A percentile compares a stretch with the other conserved stretches of the same genome.
Conservation (phyloP, 192 early-diverging fungal genomes). For the Allomyces javanicus region DNA sequence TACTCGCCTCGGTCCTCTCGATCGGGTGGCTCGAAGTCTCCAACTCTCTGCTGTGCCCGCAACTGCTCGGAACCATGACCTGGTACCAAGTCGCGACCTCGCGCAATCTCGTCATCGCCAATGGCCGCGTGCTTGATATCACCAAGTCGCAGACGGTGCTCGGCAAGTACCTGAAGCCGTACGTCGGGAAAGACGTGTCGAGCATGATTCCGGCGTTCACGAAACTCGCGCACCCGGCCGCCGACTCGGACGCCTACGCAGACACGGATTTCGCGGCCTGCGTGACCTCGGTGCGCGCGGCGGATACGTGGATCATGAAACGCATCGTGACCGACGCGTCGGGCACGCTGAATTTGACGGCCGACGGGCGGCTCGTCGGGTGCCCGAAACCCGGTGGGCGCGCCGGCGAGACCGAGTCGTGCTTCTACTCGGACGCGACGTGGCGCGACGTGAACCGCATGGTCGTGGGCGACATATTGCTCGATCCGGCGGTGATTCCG, state of each 20-base stretch:
- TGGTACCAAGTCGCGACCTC: not conserved
- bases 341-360: not conserved
- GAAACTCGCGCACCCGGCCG: not conserved
- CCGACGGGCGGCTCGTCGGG: not conserved
- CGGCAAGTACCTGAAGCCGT: not conserved
- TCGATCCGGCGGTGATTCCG: not conserved
- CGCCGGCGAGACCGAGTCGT: not conserved
- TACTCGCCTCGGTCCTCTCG: not conserved
- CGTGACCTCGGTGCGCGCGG: not conserved
- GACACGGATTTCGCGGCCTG: not conserved
- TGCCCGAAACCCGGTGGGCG: not conserved
- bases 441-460: not conserved
- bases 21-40: not conserved
- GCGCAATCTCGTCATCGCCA: not conserved
- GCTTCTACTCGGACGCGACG: not conserved
- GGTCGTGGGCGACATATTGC: not conserved
- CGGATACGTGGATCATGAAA: not conserved
- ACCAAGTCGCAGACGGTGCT: not conserved
- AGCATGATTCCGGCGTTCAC: not conserved
- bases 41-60: not conserved
- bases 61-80: not conserved
- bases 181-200: constrained; percentile 3
- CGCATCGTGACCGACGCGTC: not conserved
- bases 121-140: not conserved
- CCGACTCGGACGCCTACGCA: not conserved